Base-by-base conservation (phyloP, 192 early-diverging fungal genomes). In the Phlyctochytrium planicorne region DNA sequence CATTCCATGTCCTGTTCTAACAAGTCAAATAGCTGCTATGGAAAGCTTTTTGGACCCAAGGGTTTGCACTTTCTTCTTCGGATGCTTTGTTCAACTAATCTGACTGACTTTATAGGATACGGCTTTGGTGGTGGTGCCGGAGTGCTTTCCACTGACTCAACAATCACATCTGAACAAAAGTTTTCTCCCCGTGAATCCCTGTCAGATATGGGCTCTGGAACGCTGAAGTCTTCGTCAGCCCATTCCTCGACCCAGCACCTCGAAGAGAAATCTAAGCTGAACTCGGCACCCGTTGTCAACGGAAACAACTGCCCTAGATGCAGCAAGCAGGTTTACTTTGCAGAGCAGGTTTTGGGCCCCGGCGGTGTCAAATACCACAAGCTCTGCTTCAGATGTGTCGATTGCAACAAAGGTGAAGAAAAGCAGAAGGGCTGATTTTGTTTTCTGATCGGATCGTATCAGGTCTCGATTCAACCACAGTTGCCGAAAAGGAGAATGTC, bases 1-100 rank as follows among this genome's bases (percentile, higher is more conserved):
- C 57, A 59, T 59, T 25, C 14, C 40, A 50, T 25, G 62, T 50
- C n/a, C n/a, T n/a, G n/a, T n/a, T n/a, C n/a, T n/a, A n/a, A n/a
- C n/a, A n/a, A n/a, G n/a, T n/a, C n/a, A 17, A 52, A 12, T 14
- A 56, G 34, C 2, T 83, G 81, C 57, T 80, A 83, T 52, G 79
- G 69, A 3, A 79, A 78, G 64, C 53, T 81, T 20, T 84, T 79
- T 75, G 82, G 82, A 53, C 82, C 82, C 23, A 81, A 78, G 52
- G 77, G 77, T 68, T 27, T 36, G 24, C 23, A 30, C 2, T 50
- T 32, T 12, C 34, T 47, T 32, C 27, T 53, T 32, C 50, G 31
- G 6, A 31, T 35, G 1, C 31, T 50, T 20, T 47, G 30, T 2
- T 29, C 30, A 27, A 36, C 29, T 23, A 27, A 2, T 0, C 24